These are phyloP conservation scores for Exophiala aquamarina DNA, from an alignment of 2,329 filamentous ascomycete species.

Conservation along the genomic window DNA sequence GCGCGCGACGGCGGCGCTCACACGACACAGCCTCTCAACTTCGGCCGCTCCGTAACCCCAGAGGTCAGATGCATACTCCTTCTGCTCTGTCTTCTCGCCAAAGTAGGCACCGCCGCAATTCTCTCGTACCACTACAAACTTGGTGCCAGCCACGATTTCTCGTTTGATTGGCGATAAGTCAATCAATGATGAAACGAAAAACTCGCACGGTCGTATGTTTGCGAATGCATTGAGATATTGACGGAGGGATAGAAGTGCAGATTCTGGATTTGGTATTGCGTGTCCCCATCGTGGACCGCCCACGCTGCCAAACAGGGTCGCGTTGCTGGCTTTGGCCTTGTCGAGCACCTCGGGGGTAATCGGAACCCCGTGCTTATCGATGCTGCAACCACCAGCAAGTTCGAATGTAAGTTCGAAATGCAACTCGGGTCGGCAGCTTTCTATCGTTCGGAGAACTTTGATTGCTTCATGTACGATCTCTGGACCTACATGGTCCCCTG, in stretches of 20 bases:
- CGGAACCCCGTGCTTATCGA: conserved; percentile 71
- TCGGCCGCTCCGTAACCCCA: conserved; percentile 81
- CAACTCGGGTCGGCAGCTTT: conserved; percentile 52
- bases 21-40: conserved; percentile 76
- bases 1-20: conserved; percentile 75
- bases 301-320: conserved; percentile 84
- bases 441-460: conserved; percentile 72
- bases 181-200: conserved; percentile 59
- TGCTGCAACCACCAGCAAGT: conserved; percentile 82
- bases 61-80: conserved; percentile 62
- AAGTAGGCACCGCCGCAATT: conserved; percentile 53
- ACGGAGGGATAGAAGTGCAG: conserved; percentile 58
- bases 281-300: conserved; percentile 89
- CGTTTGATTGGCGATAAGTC: conserved; percentile 80
- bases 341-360: conserved; percentile 76
- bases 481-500: conserved; percentile 76
- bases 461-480: conserved; percentile 57
- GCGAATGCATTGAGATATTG: conserved; percentile 42
- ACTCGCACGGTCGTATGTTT: conserved; percentile 75
- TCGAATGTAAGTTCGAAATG: conserved; percentile 83
- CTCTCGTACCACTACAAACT: conserved; percentile 52
- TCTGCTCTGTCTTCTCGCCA: conserved; percentile 39
- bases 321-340: conserved; percentile 77
- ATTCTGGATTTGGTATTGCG: conserved; percentile 70
- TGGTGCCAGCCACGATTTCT: conserved; percentile 64